These are phyloP conservation scores for Aspergillus novofumigatus DNA, from an alignment of 2,329 filamentous ascomycete genomes.

Conservation along the genomic window DNA sequence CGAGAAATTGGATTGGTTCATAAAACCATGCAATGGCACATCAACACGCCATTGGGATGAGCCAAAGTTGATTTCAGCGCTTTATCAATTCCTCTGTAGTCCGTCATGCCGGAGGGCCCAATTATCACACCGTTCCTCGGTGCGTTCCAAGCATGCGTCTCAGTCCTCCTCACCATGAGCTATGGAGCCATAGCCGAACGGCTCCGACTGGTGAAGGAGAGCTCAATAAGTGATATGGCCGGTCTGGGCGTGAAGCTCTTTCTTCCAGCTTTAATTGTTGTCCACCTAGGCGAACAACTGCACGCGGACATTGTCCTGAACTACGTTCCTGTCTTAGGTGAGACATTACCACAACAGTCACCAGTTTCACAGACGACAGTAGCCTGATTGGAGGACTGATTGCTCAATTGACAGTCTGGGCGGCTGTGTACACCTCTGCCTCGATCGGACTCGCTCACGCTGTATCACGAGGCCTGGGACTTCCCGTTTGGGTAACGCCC, in stretches of 20 bases:
- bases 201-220: constrained; percentile 45
- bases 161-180: constrained; percentile 51
- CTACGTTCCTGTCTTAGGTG: constrained; percentile 49
- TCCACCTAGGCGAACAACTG: constrained; percentile 51
- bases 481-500: constrained; percentile 52
- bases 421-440: constrained; percentile 46
- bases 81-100: background rate
- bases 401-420: constrained; percentile 41
- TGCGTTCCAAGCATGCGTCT: constrained; percentile 52
- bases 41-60: background rate
- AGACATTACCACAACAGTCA: background rate
- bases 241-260: constrained; percentile 51
- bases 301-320: constrained; percentile 44
- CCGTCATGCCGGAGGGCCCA: constrained; percentile 10
- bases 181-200: constrained; percentile 51
- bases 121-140: constrained; percentile 43
- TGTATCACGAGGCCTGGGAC: constrained; percentile 43
- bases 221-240: constrained; percentile 50
- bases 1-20: background rate
- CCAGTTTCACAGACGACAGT: background rate
- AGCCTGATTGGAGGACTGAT: background rate
- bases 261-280: constrained; percentile 51
- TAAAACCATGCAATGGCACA: background rate
- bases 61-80: background rate
- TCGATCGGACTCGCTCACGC: constrained; percentile 47